Evolutionary conservation across 345 rosid genomes (phyloP), one percentile per base, ranked within the genome.

Genomic region (Syzygium grande): DNA sequence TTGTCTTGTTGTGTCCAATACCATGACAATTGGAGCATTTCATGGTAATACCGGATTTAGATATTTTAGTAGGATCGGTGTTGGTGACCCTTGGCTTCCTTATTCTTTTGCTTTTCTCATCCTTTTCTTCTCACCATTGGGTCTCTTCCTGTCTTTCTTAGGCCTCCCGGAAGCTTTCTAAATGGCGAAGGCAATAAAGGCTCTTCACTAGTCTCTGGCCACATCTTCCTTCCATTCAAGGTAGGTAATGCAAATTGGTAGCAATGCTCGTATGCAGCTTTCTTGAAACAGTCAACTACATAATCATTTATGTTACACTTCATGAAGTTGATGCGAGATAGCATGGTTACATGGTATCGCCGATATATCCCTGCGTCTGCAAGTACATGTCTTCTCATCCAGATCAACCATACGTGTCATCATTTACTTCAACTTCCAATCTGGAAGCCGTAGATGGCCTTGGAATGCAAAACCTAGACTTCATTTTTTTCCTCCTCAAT

Each of bases 21-120:
- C 21, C 22, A 65, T 0, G 1, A 29, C 41, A 65, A 65, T 30
- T 65, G 41, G 43, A 65, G 38, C 43, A 65, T 65, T 15, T 65
- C 78, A 1, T 29, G 41, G 22, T 16, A 29, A 65, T 30, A 65
- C 3, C 11, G 1, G 0, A 29, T 0, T 15, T 29, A 15, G 3
- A 65, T 0, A 29, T 34, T 65, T 65, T 65, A 30, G 5, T 15
- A 65, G 5, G 41, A 65, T 65, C 22, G 3, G 5, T 15, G 1
- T 29, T 63, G 4, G 16, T n/a, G 41, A 65, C 41, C 41, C 1
- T 65, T 65, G 41, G 77, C 19, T 65, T 65, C 9, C 78, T 65
- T 14, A 7, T 65, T 29, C 22, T 65, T 14, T 65, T 65, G 5
- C 38, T 63, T 63, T 63, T 63, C 11, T 65, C 22, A 15, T 7